Percentiles rank a stretch among this genome's conserved stretches.
These are phyloP conservation scores for Fraxinus quadrangulata DNA, from an alignment of 257 asterid genomes.

Conservation along the genomic window DNA sequence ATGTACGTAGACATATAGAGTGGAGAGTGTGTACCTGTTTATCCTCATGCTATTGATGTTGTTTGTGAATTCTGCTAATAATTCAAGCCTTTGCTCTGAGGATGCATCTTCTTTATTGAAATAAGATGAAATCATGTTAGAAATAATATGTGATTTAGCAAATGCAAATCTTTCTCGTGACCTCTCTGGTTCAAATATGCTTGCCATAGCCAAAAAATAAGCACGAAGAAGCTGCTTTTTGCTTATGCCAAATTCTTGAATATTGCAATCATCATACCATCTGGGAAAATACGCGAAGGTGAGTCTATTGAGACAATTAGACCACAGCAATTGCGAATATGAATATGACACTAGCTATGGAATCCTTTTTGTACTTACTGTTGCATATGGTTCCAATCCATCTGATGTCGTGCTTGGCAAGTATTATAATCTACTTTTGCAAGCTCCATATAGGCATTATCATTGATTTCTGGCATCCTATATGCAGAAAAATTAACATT, in stretches of 20 bases:
- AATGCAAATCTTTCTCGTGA: conserved; percentile 45
- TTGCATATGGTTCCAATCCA: conserved; percentile 47
- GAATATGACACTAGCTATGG: background rate
- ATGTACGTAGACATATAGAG: too few relatives aligned
- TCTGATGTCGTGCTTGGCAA: conserved; percentile 48
- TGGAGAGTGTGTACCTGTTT: background rate
- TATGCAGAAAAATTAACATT: background rate
- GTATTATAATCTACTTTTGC: conserved; percentile 45
- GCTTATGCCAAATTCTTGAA: conserved; percentile 37
- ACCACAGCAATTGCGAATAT: too few relatives aligned
- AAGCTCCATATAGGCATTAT: conserved; percentile 34
- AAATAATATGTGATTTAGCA: conserved; percentile 40
- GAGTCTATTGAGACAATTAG: background rate
- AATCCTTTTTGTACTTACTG: conserved; percentile 20
- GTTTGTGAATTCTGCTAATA: conserved; percentile 11
- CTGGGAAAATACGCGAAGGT: conserved; percentile 22
- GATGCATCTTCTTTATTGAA: conserved; percentile 13
- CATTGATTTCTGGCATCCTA: conserved; percentile 42
- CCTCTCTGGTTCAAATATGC: conserved; percentile 39
- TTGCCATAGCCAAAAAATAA: conserved; percentile 44
- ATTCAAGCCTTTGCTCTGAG: background rate
- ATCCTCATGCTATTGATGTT: background rate
- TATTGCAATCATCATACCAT: conserved; percentile 36
- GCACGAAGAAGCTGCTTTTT: conserved; percentile 32
- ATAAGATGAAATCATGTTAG: conserved; percentile 29